Percentiles rank a stretch among this genome's conserved stretches.
Conservation (phyloP, 495 filamentous ascomycete species). For the Poronia punctata region DNA sequence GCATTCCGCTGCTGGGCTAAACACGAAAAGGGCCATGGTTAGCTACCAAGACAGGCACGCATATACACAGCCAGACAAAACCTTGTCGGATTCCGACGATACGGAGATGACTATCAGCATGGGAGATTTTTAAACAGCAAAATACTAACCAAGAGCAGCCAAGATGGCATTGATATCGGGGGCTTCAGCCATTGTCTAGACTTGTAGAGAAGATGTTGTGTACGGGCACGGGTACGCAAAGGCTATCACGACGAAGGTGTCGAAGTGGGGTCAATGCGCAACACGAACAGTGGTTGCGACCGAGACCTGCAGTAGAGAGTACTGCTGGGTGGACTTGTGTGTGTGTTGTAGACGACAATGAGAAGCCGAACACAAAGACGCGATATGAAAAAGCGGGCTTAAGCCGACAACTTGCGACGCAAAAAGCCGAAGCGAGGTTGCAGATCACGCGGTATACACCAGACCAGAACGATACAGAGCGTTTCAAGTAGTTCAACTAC, state of each 20-base stretch:
- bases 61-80: too few species aligned
- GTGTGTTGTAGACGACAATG: not conserved
- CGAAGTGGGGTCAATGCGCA: slow-evolving; percentile 2
- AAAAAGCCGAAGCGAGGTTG: not conserved
- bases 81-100: too few species aligned
- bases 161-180: slow-evolving; percentile 48
- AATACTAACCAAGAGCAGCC: slow-evolving; percentile 44
- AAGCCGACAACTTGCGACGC: slow-evolving; percentile 4
- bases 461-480: slow-evolving; percentile 10
- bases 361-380: not conserved
- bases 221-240: too few species aligned
- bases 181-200: slow-evolving; percentile 34
- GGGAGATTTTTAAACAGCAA: not conserved
- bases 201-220: not conserved
- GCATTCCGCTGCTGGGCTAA: slow-evolving; percentile 26
- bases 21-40: slow-evolving; percentile 1
- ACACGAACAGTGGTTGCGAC: slow-evolving; percentile 7
- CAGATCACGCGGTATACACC: slow-evolving; percentile 8
- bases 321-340: not conserved
- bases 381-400: not conserved
- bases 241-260: not conserved
- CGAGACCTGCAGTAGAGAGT: not conserved
- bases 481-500: slow-evolving; percentile 11
- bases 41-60: too few species aligned
- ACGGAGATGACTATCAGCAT: not conserved